A percentile compares a stretch with the other conserved stretches of the same genome.
Evolutionary conservation across 2,329 filamentous ascomycete genomes (phyloP).

Genomic region (Beauveria rudraprayagi): DNA sequence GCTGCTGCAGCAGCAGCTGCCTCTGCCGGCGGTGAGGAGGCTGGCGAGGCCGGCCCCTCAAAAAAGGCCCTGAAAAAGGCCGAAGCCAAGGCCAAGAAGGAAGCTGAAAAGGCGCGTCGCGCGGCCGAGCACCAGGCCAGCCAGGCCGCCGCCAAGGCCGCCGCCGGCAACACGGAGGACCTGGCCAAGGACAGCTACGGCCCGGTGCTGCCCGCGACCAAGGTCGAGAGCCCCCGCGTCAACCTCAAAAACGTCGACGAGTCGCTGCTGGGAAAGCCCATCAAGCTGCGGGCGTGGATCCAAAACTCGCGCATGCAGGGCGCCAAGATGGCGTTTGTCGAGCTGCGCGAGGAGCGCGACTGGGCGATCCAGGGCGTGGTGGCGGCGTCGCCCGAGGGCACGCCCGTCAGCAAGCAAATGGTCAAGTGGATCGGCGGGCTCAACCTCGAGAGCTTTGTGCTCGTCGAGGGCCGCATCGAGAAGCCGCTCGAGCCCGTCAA

Average conservation of each 20-base stretch:
- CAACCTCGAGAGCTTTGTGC: slow-evolving; percentile 72
- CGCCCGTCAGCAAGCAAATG: slow-evolving; percentile 71
- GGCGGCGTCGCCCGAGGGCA: slow-evolving; percentile 59
- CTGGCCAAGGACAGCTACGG: slow-evolving; percentile 75
- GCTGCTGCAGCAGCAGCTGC: slow-evolving; percentile 3
- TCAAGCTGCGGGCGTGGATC: slow-evolving; percentile 72
- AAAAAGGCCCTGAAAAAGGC: slow-evolving; percentile 84
- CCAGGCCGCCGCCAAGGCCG: slow-evolving; percentile 58
- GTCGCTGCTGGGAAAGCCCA: slow-evolving; percentile 56
- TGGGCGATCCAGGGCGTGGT: slow-evolving; percentile 79
- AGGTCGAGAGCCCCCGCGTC: slow-evolving; percentile 47
- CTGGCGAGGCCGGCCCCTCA: slow-evolving; percentile 37
- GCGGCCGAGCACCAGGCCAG: slow-evolving; percentile 68
- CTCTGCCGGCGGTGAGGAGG: slow-evolving; percentile 10
- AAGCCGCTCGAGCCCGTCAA: slow-evolving; percentile 82
- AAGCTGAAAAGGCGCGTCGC: slow-evolving; percentile 67
- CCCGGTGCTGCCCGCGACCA: slow-evolving; percentile 49
- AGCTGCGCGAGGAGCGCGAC: slow-evolving; percentile 66
- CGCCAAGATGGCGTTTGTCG: slow-evolving; percentile 86
- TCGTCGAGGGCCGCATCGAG: slow-evolving; percentile 73
- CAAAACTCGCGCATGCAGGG: slow-evolving; percentile 84
- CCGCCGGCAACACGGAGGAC: slow-evolving; percentile 59
- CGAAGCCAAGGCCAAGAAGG: slow-evolving; percentile 78
- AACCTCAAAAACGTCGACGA: slow-evolving; percentile 58
- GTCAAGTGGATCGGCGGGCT: slow-evolving; percentile 79